Evolutionary conservation across 2,329 filamentous ascomycete genomes (phyloP).

Genomic region (Colletotrichum tofieldiae): DNA sequence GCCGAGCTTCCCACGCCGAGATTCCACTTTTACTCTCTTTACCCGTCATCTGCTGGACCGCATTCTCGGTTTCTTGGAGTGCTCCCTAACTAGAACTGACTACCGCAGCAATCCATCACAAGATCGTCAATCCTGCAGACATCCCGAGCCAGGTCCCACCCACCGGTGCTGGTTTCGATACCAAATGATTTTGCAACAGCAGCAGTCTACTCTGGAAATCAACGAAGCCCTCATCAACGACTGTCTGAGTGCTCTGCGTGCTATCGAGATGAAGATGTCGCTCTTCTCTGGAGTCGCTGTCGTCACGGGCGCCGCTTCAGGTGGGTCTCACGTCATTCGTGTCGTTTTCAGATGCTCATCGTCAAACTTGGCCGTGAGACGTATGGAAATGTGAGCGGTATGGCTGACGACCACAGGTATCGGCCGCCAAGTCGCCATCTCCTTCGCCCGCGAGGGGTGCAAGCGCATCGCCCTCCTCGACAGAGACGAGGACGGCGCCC

Average conservation of each 20-base stretch:
- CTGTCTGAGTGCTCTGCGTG: constrained; percentile 7
- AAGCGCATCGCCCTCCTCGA: constrained; percentile 59
- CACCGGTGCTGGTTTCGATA: background rate
- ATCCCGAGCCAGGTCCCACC: background rate
- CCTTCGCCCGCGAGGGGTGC: constrained; percentile 63
- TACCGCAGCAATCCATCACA: constrained; percentile 5
- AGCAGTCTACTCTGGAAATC: background rate
- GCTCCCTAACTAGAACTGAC: background rate
- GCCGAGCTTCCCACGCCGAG: background rate
- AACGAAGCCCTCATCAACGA: constrained; percentile 23
- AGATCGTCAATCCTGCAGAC: constrained; percentile 20
- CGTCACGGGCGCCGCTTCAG: constrained; percentile 52
- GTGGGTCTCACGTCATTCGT: constrained; percentile 42
- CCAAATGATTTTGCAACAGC: constrained; percentile 11
- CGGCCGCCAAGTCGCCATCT: constrained; percentile 58
- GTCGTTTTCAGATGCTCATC: background rate
- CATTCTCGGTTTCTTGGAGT: background rate
- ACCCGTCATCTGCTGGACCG: background rate
- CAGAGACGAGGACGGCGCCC: constrained; percentile 50
- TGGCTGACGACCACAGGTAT: constrained; percentile 53
- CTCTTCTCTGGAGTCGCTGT: constrained; percentile 52
- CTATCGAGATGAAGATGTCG: constrained; percentile 41
- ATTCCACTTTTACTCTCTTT: background rate
- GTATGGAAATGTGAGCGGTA: background rate
- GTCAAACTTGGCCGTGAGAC: background rate